These are phyloP conservation scores for Penicillium sp. DNA, from an alignment of 2,329 filamentous ascomycete species.

Conservation along the genomic window DNA sequence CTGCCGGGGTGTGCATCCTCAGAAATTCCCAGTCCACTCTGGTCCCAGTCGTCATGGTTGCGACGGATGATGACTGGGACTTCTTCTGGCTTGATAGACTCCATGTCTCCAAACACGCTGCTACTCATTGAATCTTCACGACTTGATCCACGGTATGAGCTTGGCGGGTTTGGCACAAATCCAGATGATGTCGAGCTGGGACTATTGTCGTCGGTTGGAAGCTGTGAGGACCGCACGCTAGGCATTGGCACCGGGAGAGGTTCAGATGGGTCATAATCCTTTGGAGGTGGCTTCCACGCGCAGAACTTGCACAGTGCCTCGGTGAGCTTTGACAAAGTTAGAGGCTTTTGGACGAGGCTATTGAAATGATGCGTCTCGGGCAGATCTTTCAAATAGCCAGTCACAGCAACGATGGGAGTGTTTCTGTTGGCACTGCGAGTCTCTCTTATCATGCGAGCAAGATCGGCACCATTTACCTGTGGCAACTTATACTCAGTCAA, in stretches of 20 bases:
- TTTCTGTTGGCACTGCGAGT: conserved; percentile 93
- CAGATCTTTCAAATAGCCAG: conserved; percentile 95
- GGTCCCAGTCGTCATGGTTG: conserved; percentile 65
- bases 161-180: conserved; percentile 68
- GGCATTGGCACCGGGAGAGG: conserved; percentile 63
- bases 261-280: conserved; percentile 53
- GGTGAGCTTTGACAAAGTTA: conserved; percentile 85
- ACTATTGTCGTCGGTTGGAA: conserved; percentile 69
- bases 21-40: conserved; percentile 75
- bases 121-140: conserved; percentile 81
- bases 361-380: conserved; percentile 96
- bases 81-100: conserved; percentile 76
- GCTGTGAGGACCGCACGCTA: conserved; percentile 64
- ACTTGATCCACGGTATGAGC: conserved; percentile 76
- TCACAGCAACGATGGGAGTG: conserved; percentile 94
- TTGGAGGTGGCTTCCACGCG: conserved; percentile 83
- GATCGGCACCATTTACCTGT: conserved; percentile 90
- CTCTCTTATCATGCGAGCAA: conserved; percentile 96
- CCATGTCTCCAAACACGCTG: conserved; percentile 83
- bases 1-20: conserved; percentile 49
- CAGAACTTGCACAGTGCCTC: conserved; percentile 86
- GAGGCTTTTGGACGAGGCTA: conserved; percentile 92
- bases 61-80: conserved; percentile 73
- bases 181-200: conserved; percentile 76
- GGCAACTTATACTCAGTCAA: conserved; percentile 97